Evolutionary conservation across 1,139 yeast genomes (phyloP).

Genomic region (Hansenula lynferdii): DNA sequence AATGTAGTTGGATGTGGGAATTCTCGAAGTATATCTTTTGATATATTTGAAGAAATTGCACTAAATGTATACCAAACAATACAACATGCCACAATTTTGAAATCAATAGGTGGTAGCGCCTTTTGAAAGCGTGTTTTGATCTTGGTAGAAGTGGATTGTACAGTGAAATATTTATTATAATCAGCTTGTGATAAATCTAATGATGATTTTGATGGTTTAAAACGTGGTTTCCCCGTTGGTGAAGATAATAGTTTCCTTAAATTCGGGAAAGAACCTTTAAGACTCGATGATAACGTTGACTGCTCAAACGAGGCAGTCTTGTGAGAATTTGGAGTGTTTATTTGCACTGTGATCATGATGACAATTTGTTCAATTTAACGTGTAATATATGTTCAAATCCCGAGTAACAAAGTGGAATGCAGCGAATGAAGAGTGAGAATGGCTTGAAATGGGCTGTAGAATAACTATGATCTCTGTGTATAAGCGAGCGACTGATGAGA

Average conservation of each 20-base stretch:
- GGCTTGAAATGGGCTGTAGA: no score
- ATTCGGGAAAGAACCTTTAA: slow-evolving; percentile 4
- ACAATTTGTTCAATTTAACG: neutral
- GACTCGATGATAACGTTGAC: slow-evolving; percentile 8
- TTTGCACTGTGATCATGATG: slow-evolving; percentile 21
- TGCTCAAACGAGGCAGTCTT: slow-evolving; percentile 10
- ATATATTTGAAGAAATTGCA: slow-evolving; percentile 74
- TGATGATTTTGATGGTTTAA: slow-evolving; percentile 24
- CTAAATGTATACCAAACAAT: slow-evolving; percentile 76
- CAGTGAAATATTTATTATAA: slow-evolving; percentile 19
- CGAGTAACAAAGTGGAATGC: no score
- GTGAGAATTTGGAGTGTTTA: slow-evolving; percentile 15
- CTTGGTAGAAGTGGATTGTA: slow-evolving; percentile 3
- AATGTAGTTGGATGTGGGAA: slow-evolving; percentile 79
- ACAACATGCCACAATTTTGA: slow-evolving; percentile 45
- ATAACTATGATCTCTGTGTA: no score
- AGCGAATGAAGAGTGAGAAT: no score
- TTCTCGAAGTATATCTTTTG: slow-evolving; percentile 65
- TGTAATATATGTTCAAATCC: neutral
- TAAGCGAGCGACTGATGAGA: no score
- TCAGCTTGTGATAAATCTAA: slow-evolving; percentile 15
- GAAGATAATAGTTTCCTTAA: neutral
- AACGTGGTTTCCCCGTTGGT: slow-evolving; percentile 7
- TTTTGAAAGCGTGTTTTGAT: slow-evolving; percentile 1
- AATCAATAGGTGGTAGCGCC: slow-evolving; percentile 22